A percentile compares a stretch with the other conserved stretches of the same genome.
phyloP scores from a whole-genome alignment of 2,329 filamentous ascomycete species.

The Pyricularia pennisetigena region DNA sequence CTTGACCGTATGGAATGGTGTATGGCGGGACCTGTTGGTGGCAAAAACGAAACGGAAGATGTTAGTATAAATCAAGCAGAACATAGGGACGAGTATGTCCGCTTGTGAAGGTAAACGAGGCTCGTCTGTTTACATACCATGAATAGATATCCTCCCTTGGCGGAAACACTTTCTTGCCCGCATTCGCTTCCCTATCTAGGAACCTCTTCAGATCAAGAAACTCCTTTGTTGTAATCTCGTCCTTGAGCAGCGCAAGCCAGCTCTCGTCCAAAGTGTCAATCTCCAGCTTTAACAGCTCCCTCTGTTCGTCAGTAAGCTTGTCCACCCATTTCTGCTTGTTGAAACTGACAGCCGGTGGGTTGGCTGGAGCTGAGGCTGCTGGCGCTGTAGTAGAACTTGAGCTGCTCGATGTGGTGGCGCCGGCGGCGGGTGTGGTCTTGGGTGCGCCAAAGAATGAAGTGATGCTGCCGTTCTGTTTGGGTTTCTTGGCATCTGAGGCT shows the following conservation, averaged over 20 bases:
- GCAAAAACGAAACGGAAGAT: neutral
- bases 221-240: conserved; percentile 67
- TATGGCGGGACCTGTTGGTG: conserved; percentile 72
- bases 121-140: conserved; percentile 51
- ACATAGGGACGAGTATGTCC: neutral
- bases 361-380: conserved; percentile 9
- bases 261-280: conserved; percentile 86
- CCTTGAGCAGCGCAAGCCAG: conserved; percentile 84
- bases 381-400: conserved; percentile 12
- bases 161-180: conserved; percentile 74
- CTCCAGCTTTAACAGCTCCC: conserved; percentile 72
- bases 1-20: conserved; percentile 79
- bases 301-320: conserved; percentile 71
- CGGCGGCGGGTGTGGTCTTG: conserved; percentile 28
- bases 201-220: conserved; percentile 88
- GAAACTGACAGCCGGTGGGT: conserved; percentile 40
- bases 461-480: conserved; percentile 68
- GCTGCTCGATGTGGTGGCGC: conserved; percentile 7
- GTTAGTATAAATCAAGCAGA: neutral
- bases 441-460: conserved; percentile 80
- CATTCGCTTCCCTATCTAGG: conserved; percentile 64
- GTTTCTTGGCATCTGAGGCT: conserved; percentile 52
- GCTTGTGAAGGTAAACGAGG: neutral
- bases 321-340: conserved; percentile 88
- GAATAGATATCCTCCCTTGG: conserved; percentile 86